A percentile compares a stretch with the other conserved stretches of the same genome.
These are phyloP conservation scores for Nissolia schottii DNA, from an alignment of 306 rosid genomes.

Conservation along the genomic window DNA sequence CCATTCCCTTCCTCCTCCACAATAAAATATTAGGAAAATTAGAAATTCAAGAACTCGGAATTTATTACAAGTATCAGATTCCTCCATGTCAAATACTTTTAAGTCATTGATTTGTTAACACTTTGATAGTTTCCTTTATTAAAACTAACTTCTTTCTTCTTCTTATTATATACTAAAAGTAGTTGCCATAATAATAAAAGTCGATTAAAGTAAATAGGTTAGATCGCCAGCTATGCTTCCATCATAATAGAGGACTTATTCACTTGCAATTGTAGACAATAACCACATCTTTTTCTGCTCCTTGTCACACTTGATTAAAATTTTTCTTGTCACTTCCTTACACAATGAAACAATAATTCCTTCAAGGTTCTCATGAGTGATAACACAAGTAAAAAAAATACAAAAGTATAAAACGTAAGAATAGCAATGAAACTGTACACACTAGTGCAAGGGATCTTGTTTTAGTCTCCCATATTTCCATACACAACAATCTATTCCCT, in stretches of 20 bases:
- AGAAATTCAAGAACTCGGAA: neutral
- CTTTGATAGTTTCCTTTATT: neutral
- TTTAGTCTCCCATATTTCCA: slow-evolving; percentile 32
- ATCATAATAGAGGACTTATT: neutral
- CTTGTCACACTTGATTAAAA: slow-evolving; percentile 15
- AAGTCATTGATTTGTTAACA: neutral
- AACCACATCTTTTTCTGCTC: slow-evolving; percentile 20
- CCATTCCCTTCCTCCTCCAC: too few species aligned
- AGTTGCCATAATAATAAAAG: neutral
- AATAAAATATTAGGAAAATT: neutral
- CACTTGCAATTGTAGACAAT: slow-evolving; percentile 17
- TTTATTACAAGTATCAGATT: neutral
- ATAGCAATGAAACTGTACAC: slow-evolving; percentile 49
- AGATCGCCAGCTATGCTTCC: neutral
- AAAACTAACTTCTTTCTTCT: neutral
- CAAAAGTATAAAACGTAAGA: slow-evolving; percentile 15
- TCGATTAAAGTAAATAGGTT: neutral
- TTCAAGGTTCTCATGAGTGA: slow-evolving; percentile 29
- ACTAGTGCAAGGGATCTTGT: slow-evolving; percentile 30
- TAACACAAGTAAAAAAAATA: neutral
- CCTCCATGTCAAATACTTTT: neutral
- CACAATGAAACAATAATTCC: slow-evolving; percentile 18
- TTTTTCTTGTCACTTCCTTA: slow-evolving; percentile 15
- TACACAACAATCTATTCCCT: slow-evolving; percentile 41
- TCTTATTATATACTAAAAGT: neutral